Conservation (phyloP, 2,329 filamentous ascomycete species). For the Colletotrichum sp. region DNA sequence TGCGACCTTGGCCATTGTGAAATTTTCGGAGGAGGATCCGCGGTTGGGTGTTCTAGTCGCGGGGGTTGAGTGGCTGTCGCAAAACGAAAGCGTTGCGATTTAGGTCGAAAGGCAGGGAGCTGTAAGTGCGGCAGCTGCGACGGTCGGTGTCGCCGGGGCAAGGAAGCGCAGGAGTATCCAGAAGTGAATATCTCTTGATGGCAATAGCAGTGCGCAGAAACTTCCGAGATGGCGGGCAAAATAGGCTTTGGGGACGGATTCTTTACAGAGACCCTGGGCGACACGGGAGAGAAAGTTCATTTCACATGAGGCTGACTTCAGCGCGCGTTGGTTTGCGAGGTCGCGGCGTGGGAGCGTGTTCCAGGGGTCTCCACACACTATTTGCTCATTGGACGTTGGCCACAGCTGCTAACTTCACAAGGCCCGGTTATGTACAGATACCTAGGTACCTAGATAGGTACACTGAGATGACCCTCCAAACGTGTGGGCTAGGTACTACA, state of each 20-base stretch:
- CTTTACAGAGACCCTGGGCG: background rate
- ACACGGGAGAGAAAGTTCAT: background rate
- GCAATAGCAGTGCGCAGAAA: background rate
- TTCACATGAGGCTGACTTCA: slow-evolving; percentile 7
- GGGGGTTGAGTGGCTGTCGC: background rate
- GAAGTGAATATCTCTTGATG: background rate
- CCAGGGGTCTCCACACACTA: background rate
- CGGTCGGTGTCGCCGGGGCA: background rate
- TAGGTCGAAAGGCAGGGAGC: background rate
- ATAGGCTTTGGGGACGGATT: background rate
- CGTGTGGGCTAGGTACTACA: background rate
- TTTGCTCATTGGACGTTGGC: background rate
- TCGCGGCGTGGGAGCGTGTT: background rate
- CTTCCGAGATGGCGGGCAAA: background rate
- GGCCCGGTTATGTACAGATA: background rate
- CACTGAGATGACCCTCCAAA: background rate
- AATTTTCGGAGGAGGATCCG: background rate
- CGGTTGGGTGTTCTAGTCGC: background rate
- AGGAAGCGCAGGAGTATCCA: background rate
- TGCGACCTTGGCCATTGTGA: slow-evolving; percentile 47
- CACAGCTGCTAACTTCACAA: background rate
- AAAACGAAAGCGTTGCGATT: background rate
- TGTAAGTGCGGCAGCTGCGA: background rate
- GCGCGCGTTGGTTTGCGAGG: slow-evolving; percentile 5
- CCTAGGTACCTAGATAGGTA: background rate